Conservation (phyloP, 1,139 yeast species). For the Candida mesenterica region DNA sequence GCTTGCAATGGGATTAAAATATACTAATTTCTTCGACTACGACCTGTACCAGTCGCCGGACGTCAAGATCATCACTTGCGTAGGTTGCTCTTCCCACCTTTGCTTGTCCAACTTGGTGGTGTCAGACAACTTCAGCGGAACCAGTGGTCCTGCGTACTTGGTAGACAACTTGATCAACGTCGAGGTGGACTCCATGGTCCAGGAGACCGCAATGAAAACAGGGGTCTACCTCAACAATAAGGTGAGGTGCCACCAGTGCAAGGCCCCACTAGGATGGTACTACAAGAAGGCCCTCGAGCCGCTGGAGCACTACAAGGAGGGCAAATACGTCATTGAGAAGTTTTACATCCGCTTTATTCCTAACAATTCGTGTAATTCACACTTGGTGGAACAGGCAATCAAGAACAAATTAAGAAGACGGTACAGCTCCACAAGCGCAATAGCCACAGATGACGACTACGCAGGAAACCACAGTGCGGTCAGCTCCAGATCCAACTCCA, state of each 20-base stretch:
- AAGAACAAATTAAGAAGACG: constrained; percentile 28
- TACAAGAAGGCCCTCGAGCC: constrained; percentile 59
- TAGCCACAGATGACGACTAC: constrained; percentile 10
- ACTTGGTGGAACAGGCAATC: constrained; percentile 29
- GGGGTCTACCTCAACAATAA: constrained; percentile 67
- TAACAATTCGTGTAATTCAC: constrained; percentile 17
- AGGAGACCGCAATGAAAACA: constrained; percentile 58
- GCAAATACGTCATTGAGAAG: constrained; percentile 71
- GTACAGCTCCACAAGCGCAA: constrained; percentile 13
- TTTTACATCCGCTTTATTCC: constrained; percentile 20
- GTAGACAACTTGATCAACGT: constrained; percentile 50
- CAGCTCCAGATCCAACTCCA: constrained; percentile 6
- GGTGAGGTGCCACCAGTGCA: constrained; percentile 67
- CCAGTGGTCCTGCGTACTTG: constrained; percentile 52
- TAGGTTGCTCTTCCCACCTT: constrained; percentile 52
- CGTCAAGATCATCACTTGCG: constrained; percentile 48
- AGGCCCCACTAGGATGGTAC: constrained; percentile 69
- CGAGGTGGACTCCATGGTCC: constrained; percentile 28
- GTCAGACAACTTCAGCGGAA: constrained; percentile 51
- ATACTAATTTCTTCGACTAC: constrained; percentile 39
- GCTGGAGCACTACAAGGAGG: constrained; percentile 70
- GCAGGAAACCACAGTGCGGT: constrained; percentile 3
- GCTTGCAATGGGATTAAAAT: constrained; percentile 37
- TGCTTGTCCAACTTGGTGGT: constrained; percentile 47
- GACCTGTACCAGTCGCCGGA: constrained; percentile 33